These are phyloP conservation scores for Aspergillus ruber DNA, from an alignment of 2,329 filamentous ascomycete genomes.

Conservation along the genomic window DNA sequence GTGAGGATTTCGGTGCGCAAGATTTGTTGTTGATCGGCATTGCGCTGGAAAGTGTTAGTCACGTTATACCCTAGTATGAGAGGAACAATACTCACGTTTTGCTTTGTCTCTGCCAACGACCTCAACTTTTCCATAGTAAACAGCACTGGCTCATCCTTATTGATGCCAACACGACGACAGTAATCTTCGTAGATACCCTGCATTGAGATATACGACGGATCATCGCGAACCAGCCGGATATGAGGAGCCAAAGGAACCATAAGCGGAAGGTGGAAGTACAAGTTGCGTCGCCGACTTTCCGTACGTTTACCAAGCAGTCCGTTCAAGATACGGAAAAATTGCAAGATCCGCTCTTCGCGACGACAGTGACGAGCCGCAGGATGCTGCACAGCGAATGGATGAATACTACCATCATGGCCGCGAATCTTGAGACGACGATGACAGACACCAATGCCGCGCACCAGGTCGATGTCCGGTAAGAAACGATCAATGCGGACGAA, in stretches of 20 bases:
- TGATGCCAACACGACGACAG: slow-evolving; percentile 76
- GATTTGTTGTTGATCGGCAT: slow-evolving; percentile 61
- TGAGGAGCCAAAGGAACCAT: slow-evolving; percentile 95
- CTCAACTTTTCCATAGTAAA: slow-evolving; percentile 94
- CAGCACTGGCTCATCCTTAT: slow-evolving; percentile 90
- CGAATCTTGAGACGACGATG: slow-evolving; percentile 92
- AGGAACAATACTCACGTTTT: slow-evolving; percentile 32
- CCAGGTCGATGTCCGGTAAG: slow-evolving; percentile 86
- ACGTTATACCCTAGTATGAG: background rate
- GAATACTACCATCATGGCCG: slow-evolving; percentile 94
- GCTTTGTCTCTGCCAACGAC: slow-evolving; percentile 64
- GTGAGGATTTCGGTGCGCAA: slow-evolving; percentile 87
- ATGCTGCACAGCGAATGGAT: slow-evolving; percentile 93
- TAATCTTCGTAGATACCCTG: slow-evolving; percentile 96
- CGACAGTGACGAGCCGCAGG: slow-evolving; percentile 87
- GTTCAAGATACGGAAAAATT: slow-evolving; percentile 97
- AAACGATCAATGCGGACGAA: slow-evolving; percentile 97
- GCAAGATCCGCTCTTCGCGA: slow-evolving; percentile 87
- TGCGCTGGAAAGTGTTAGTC: slow-evolving; percentile 31
- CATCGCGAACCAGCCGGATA: slow-evolving; percentile 92
- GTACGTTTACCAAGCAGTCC: slow-evolving; percentile 86
- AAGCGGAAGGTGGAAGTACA: slow-evolving; percentile 91
- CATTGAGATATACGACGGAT: slow-evolving; percentile 85
- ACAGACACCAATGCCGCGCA: slow-evolving; percentile 83
- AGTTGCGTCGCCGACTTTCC: slow-evolving; percentile 83